phyloP scores from a whole-genome alignment of 495 filamentous ascomycete species.

The Tuber indicum region DNA sequence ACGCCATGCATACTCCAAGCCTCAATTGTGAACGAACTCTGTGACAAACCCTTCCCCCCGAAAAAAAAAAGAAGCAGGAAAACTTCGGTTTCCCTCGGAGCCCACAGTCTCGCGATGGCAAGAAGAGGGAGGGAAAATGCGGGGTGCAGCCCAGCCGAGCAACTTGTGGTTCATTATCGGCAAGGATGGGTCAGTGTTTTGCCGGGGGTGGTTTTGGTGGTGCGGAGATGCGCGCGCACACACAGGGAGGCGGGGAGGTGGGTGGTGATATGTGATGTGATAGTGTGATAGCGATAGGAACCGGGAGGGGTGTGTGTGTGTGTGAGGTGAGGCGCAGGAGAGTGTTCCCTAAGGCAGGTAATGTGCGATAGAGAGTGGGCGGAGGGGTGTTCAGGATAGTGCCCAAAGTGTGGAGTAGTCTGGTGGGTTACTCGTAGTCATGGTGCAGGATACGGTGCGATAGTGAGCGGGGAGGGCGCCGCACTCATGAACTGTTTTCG shows the following conservation, averaged over 20 bases:
- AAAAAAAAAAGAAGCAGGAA: background rate
- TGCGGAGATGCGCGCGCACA: background rate
- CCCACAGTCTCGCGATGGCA: background rate
- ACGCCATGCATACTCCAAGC: background rate
- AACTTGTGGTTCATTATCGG: background rate
- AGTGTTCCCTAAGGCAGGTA: background rate
- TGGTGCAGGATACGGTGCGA: background rate
- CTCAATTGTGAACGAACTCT: background rate
- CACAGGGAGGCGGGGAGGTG: background rate
- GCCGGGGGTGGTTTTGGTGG: background rate
- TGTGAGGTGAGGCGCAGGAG: background rate
- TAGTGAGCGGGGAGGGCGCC: background rate
- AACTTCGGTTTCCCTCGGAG: background rate
- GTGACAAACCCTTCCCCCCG: background rate
- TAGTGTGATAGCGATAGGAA: background rate
- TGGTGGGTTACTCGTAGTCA: background rate
- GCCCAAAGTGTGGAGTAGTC: background rate
- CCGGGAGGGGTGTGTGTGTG: background rate
- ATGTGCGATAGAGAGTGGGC: background rate
- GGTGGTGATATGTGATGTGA: background rate
- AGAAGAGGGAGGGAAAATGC: background rate
- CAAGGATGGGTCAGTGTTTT: background rate
- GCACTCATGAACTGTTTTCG: background rate
- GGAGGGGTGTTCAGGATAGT: background rate
- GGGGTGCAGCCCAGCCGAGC: background rate